Evolutionary conservation across 139 green algal species (phyloP).

Genomic region (Pseudopediastrum boryanum): DNA sequence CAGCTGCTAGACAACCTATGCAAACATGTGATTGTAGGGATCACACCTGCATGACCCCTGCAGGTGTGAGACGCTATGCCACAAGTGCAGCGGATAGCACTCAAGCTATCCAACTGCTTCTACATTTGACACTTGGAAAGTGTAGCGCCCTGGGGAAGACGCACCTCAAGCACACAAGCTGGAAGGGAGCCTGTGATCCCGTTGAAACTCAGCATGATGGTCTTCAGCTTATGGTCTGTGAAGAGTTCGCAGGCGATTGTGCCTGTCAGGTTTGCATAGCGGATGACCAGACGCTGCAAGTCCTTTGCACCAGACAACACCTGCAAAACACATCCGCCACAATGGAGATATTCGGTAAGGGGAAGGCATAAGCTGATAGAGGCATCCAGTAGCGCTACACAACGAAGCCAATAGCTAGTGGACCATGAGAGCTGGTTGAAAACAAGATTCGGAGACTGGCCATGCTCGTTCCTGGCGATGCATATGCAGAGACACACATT

Average conservation of each 20-base stretch:
- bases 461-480: no score
- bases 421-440: no score
- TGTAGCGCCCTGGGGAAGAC: neutral
- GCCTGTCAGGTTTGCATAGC: conserved; percentile 23
- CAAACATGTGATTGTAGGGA: neutral
- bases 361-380: no score
- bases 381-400: no score
- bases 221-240: conserved; percentile 12
- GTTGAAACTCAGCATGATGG: conserved; percentile 27
- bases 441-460: no score
- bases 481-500: no score
- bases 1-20: no score
- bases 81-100: neutral
- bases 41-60: neutral
- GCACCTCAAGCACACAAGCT: conserved; percentile 21
- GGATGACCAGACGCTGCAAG: conserved; percentile 26
- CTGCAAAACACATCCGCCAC: no score
- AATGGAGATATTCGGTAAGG: no score
- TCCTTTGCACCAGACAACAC: neutral
- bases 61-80: neutral
- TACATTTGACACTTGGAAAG: neutral
- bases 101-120: neutral
- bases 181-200: conserved; percentile 12
- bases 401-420: no score
- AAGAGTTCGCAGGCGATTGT: conserved; percentile 17